Evolutionary conservation across 306 rosid genomes (phyloP).

Genomic region (peach (Prunus persica)): Prunus_persica_NCBIv2 NC_034009.1:6282001-6282500

Average conservation of each 20-base stretch:
- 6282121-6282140: slow-evolving; percentile 81
- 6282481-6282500: not conserved
- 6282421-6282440: too few relatives aligned
- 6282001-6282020: slow-evolving; percentile 72
- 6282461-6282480: not conserved
- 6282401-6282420: too few relatives aligned
- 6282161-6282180: slow-evolving; percentile 87
- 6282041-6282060: slow-evolving; percentile 55
- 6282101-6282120: slow-evolving; percentile 97
- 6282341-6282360: not conserved
- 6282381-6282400: too few relatives aligned
- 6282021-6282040: slow-evolving; percentile 69
- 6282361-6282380: not conserved
- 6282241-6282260: slow-evolving; percentile 95
- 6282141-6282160: slow-evolving; percentile 90
- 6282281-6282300: slow-evolving; percentile 29
- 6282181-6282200: slow-evolving; percentile 78
- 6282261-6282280: slow-evolving; percentile 75
- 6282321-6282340: not conserved
- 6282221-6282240: slow-evolving; percentile 99
- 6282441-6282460: not conserved
- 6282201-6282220: slow-evolving; percentile 91
- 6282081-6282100: slow-evolving; percentile 48
- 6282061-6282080: slow-evolving; percentile 19
- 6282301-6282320: not conserved